Evolutionary conservation across 78 protist species (phyloP), one percentile per base, ranked within the genome.

Genomic region (Chrysochromulina tobinii): DNA sequence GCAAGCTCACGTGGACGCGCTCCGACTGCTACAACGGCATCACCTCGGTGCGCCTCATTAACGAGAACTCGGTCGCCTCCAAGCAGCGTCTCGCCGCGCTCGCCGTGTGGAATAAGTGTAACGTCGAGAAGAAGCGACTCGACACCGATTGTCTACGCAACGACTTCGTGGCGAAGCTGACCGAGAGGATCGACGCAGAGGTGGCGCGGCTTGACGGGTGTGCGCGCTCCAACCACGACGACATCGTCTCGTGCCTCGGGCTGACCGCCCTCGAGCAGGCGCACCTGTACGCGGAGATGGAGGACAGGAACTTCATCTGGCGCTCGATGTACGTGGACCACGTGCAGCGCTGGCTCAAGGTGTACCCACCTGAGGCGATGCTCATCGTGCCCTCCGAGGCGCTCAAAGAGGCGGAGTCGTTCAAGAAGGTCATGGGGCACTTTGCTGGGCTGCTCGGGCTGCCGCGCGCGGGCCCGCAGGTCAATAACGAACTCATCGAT

Each of bases 11-110:
- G 57, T 75, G 83, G 83, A 50, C 83, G 58, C 83, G 83, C 58
- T 50, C 54, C 59, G 83, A 75, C 83, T 75, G 83, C 57, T 75
- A 75, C 83, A 75, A 75, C 57, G 83, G 83, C 58, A 50, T 75
- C 83, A 75, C 83, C 20, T 75, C 83, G 57, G 21, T 75, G 57
- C 83, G 83, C 23, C 58, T 50, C n/a, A 75, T 75, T n/a, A 75
- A 75, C 57, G 83, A 75, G 57, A 75, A 75, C 57, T 50, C 55
- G 12, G 83, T 75, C 18, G 83, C 83, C 25, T 57, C 51, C 23
- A 75, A 17, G 83, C 83, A 75, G 83, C 83, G 83, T 7, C 57
- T 2, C 23, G 83, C 83, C n/a, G 83, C 83, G 25, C 8, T 18
- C 27, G 72, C 72, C n/a, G 72, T 66, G 72, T 69, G 79, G 79